Conservation (phyloP, 179 eudicot species). For the Sideroxylon spinosum region DNA sequence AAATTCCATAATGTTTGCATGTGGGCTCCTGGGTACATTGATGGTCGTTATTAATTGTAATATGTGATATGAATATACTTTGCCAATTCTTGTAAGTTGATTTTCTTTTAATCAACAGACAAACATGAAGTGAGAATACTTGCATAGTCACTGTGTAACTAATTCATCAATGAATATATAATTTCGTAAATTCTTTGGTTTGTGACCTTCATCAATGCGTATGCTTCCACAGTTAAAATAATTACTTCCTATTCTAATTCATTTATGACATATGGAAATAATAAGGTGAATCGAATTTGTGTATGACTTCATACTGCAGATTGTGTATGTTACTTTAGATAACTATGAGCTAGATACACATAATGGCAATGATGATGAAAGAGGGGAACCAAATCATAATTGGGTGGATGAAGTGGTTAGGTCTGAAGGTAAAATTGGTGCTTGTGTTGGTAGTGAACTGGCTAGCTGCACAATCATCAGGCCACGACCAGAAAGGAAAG, state of each 20-base stretch:
- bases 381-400: conserved; percentile 62
- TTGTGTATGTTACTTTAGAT: conserved; percentile 13
- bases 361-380: conserved; percentile 46
- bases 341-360: conserved; percentile 26
- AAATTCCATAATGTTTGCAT: background rate
- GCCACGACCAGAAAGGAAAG: conserved; percentile 67
- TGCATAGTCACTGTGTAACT: background rate
- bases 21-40: background rate
- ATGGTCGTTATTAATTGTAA: background rate
- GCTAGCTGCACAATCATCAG: conserved; percentile 40
- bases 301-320: conserved; percentile 15
- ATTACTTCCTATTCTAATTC: background rate
- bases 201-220: conserved; percentile 3
- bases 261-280: background rate
- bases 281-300: background rate
- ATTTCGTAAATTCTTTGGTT: background rate
- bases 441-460: conserved; percentile 42
- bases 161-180: background rate
- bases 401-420: conserved; percentile 95
- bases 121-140: background rate
- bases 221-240: background rate
- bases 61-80: background rate
- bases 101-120: background rate
- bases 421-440: conserved; percentile 58
- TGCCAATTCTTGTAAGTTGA: background rate